Conservation (phyloP, 163 green algal genomes). For the Prototheca cutis region DNA sequence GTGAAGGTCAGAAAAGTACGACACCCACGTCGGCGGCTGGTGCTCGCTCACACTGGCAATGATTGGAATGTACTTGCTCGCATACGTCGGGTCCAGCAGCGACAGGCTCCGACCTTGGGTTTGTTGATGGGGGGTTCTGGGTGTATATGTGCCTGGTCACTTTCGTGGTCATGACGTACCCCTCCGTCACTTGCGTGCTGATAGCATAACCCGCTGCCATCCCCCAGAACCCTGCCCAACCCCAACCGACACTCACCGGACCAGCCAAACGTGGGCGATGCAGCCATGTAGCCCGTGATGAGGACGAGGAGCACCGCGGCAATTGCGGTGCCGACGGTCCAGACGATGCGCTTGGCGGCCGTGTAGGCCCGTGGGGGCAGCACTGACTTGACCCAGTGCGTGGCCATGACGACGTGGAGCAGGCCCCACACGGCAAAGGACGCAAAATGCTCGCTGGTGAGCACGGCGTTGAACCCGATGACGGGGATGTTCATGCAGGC, state of each 20-base stretch:
- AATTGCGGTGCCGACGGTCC: conserved; percentile 38
- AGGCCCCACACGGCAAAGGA: conserved; percentile 83
- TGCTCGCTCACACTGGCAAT: conserved; percentile 85
- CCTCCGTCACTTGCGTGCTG: no score
- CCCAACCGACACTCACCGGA: no score
- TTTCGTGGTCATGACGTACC: background rate
- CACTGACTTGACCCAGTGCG: conserved; percentile 33
- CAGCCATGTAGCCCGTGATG: conserved; percentile 62
- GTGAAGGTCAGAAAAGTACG: conserved; percentile 81
- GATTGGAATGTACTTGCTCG: conserved; percentile 94
- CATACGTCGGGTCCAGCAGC: conserved; percentile 91
- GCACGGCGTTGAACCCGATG: conserved; percentile 92
- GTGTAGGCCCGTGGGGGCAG: conserved; percentile 19
- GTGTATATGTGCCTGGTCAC: background rate
- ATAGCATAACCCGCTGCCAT: no score
- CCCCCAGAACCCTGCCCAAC: no score
- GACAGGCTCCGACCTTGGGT: conserved; percentile 61
- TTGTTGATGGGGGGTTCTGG: background rate
- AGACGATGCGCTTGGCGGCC: conserved; percentile 46
- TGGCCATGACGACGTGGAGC: conserved; percentile 61
- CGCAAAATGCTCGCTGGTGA: conserved; percentile 92
- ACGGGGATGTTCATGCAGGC: conserved; percentile 75
- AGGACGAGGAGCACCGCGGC: conserved; percentile 30
- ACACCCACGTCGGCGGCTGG: conserved; percentile 73
- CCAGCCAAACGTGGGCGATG: conserved; percentile 87